Conservation (phyloP, 73 alveolate species). For the Paramecium pentaurelia region DNA sequence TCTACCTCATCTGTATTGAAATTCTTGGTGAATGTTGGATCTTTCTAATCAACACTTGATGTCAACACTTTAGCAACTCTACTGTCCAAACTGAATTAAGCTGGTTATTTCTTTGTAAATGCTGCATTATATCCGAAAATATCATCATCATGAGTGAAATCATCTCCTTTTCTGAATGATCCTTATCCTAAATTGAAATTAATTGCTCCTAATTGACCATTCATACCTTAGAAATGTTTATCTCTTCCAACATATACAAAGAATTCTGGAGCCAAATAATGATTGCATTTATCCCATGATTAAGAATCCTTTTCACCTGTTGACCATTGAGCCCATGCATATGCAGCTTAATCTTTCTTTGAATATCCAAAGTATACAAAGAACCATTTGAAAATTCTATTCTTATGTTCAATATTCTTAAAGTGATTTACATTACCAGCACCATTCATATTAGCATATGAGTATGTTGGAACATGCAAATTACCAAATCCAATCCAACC, state of each 20-base stretch:
- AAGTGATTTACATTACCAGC: neutral
- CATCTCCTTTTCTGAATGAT: constrained; percentile 25
- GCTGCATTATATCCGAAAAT: constrained; percentile 13
- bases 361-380: constrained; percentile 10
- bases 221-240: neutral
- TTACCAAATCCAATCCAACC: constrained; percentile 3
- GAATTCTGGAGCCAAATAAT: constrained; percentile 35
- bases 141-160: constrained; percentile 11
- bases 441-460: constrained; percentile 41
- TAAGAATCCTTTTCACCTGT: neutral
- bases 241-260: constrained; percentile 40
- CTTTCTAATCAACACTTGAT: neutral
- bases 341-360: neutral
- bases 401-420: constrained; percentile 1
- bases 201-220: constrained; percentile 2
- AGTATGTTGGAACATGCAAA: neutral
- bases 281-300: neutral
- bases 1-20: neutral
- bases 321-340: constrained; percentile 11
- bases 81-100: neutral
- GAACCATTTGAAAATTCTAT: constrained; percentile 26
- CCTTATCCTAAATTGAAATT: constrained; percentile 18
- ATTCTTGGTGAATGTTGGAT: neutral
- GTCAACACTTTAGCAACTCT: constrained; percentile 32
- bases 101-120: constrained; percentile 3